Conservation (phyloP, 345 rosid species). For the Salix suchowensis region DNA sequence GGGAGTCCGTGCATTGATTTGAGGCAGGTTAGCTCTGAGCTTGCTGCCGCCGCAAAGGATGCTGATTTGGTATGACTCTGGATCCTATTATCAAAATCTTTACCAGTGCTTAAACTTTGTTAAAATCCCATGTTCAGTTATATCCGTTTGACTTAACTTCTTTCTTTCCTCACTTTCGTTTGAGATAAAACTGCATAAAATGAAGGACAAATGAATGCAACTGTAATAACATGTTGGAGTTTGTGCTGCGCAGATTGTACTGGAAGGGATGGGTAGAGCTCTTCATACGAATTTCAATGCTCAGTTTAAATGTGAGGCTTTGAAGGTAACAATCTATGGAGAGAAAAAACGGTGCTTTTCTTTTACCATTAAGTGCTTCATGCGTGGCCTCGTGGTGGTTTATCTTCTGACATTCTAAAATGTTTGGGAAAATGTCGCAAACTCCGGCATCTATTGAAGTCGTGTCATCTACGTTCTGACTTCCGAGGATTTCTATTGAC, state of each 20-base stretch:
- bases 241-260: conserved; percentile 51
- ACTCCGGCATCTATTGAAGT: neutral
- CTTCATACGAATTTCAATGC: conserved; percentile 90
- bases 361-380: neutral
- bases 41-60: conserved; percentile 85
- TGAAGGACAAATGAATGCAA: neutral
- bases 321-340: conserved; percentile 54
- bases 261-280: conserved; percentile 99
- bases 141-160: neutral
- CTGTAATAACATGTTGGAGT: neutral
- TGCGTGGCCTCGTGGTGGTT: neutral
- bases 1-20: conserved; percentile 99
- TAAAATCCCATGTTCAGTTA: neutral
- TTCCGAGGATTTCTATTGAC: neutral
- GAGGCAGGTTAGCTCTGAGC: conserved; percentile 98
- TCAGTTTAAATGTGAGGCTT: conserved; percentile 72
- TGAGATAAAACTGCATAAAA: neutral
- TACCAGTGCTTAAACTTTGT: neutral
- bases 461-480: neutral
- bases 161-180: neutral
- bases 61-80: conserved; percentile 77
- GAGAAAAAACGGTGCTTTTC: neutral
- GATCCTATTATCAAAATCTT: conserved; percentile 2
- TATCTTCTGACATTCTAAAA: neutral
- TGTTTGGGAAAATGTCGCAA: neutral